Evolutionary conservation across 1,284 basidiomycete genomes (phyloP), one percentile per base, ranked within the genome.

Genomic region (Trametes polyzona): DNA sequence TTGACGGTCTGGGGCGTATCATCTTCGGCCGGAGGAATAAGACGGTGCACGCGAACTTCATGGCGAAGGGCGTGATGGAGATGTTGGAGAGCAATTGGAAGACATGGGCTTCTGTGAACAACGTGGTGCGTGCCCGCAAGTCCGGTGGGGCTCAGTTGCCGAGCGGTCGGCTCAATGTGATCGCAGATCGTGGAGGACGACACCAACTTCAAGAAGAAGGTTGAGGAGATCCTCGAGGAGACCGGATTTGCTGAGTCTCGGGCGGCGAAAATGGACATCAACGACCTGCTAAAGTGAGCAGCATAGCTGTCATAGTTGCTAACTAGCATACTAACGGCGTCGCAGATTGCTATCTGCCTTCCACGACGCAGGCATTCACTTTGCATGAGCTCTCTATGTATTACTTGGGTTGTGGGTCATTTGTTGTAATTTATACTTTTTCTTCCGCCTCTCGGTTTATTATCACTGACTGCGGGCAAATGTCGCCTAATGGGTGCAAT

Each of bases 11-110:
- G 61, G 93, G 89, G 47, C 82, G 93, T 37, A 95, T 99, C 64
- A 77, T 98, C 43, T 99, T 99, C 69, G 88, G 86, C 37, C 78
- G 97, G 47, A 81, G 90, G 67, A 98, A 99, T 74, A 98, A 98
- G 78, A 95, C 87, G 4, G 76, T 95, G 0, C 84, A 96, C 66
- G 95, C 90, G 9, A 92, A 87, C 65, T 98, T 92, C 71, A 85
- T 87, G 77, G 95, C 96, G 4, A 95, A 93, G 70, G 96, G 96
- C 3, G 95, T 99, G 12, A 83, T 92, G 69, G 92, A 96, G 66
- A 93, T 99, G 90, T 74, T 98, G 61, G 96, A 98, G 74, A 86
- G 86, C 68, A 99, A 98, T 73, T 92, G 92, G 81, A 87, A 88
- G 73, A 97, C 95, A n/a, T 97, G 93, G 91, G 90, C 93, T 68